Evolutionary conservation across 495 filamentous ascomycete genomes (phyloP).

Genomic region (Penicillium egyptiacum): DNA sequence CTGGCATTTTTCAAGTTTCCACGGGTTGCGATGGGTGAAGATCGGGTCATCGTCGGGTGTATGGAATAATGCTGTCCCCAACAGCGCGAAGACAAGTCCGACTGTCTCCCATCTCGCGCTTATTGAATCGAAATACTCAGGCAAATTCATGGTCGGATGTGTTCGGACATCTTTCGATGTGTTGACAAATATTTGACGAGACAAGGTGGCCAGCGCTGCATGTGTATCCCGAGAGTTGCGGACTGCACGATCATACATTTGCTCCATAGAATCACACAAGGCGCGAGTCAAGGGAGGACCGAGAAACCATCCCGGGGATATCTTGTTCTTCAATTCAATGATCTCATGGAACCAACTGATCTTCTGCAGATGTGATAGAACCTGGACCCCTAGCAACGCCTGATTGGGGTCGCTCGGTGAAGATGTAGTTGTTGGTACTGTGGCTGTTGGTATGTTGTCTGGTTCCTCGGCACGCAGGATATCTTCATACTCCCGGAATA

Average conservation of each 20-base stretch:
- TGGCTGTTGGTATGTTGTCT: neutral
- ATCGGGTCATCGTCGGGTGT: constrained; percentile 10
- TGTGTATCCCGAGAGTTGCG: neutral
- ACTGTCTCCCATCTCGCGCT: constrained; percentile 13
- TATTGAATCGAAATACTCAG: constrained; percentile 13
- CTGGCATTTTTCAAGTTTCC: constrained; percentile 1
- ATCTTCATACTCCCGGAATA: constrained; percentile 5
- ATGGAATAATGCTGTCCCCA: constrained; percentile 7
- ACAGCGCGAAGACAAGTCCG: constrained; percentile 11
- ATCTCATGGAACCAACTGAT: constrained; percentile 7
- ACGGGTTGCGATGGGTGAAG: constrained; percentile 12
- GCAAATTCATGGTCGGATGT: constrained; percentile 4
- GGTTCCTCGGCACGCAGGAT: neutral
- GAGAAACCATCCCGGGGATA: neutral
- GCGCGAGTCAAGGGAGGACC: constrained; percentile 1
- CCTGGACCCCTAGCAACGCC: neutral
- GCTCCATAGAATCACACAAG: neutral
- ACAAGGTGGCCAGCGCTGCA: neutral
- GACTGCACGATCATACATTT: constrained; percentile 3
- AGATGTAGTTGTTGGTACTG: neutral
- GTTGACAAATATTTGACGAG: constrained; percentile 3
- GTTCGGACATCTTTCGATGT: neutral
- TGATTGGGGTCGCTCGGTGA: neutral
- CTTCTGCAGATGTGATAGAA: constrained; percentile 2
- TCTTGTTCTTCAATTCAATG: constrained; percentile 1